Evolutionary conservation across 164 flowering plant species (phyloP).

Genomic region (Dillenia suffruticosa): DNA sequence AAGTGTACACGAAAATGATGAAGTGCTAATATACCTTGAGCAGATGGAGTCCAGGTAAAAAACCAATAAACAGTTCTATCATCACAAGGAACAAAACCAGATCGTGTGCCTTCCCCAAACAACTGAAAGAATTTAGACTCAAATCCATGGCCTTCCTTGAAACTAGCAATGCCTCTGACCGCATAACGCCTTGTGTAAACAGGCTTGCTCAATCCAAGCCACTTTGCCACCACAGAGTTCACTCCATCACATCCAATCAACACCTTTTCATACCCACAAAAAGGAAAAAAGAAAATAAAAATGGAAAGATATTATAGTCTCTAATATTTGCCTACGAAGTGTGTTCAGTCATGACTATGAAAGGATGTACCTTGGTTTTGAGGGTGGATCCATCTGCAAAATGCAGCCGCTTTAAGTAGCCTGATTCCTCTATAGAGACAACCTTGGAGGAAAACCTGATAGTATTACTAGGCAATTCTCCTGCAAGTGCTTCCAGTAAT

Average conservation of each 20-base stretch:
- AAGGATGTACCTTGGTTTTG: conserved; percentile 50
- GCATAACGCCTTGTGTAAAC: conserved; percentile 30
- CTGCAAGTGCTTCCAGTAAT: conserved; percentile 48
- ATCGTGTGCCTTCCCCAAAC: conserved; percentile 41
- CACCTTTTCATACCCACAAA: conserved; percentile 18
- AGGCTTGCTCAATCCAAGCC: conserved; percentile 39
- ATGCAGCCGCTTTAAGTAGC: conserved; percentile 47
- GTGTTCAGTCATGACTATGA: too few species aligned
- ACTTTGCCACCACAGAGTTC: conserved; percentile 42
- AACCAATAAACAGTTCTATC: conserved; percentile 47
- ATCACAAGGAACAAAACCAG: conserved; percentile 49
- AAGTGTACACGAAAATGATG: too few species aligned
- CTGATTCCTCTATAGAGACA: conserved; percentile 52
- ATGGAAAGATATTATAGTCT: neutral
- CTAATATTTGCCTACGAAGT: too few species aligned
- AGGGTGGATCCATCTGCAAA: conserved; percentile 65
- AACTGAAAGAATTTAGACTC: conserved; percentile 28
- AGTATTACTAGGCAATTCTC: conserved; percentile 66
- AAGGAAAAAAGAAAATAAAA: neutral
- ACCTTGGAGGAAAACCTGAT: conserved; percentile 72
- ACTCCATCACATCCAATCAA: conserved; percentile 60
- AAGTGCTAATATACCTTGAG: conserved; percentile 15
- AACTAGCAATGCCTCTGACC: conserved; percentile 33
- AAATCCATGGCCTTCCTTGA: conserved; percentile 32
- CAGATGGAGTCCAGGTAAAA: conserved; percentile 29